Conservation (phyloP, 106 monocot genomes). For the Dendrobium catenatum region DNA sequence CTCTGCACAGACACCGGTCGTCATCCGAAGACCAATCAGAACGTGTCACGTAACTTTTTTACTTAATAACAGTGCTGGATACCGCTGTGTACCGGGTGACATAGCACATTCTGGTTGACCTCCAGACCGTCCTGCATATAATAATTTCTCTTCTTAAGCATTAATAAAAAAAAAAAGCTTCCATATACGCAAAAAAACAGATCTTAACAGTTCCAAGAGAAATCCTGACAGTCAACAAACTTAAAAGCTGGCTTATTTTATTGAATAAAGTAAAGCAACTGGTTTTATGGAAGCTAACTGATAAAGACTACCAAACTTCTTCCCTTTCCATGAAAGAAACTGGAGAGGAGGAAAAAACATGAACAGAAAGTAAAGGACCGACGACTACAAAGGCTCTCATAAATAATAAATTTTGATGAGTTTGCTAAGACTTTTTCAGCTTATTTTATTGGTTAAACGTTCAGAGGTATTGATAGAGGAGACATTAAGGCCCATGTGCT, state of each 20-base stretch:
- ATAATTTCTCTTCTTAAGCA: too few relatives aligned
- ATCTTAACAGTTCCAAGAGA: too few relatives aligned
- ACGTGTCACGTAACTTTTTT: too few relatives aligned
- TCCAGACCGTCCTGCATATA: too few relatives aligned
- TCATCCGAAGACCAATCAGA: too few relatives aligned
- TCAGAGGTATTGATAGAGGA: neutral
- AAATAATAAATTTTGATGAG: neutral
- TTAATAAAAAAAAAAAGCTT: too few relatives aligned
- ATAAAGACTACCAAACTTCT: neutral
- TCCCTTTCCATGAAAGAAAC: neutral
- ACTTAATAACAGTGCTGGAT: too few relatives aligned
- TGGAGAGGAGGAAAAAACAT: too few relatives aligned
- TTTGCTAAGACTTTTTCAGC: neutral
- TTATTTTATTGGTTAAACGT: neutral
- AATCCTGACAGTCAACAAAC: neutral
- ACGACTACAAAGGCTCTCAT: neutral
- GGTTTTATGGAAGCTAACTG: neutral
- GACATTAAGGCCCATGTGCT: neutral
- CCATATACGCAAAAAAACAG: too few relatives aligned
- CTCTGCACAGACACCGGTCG: too few relatives aligned
- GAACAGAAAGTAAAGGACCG: neutral
- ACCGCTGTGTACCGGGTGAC: too few relatives aligned
- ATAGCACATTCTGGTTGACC: too few relatives aligned
- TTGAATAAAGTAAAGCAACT: neutral
- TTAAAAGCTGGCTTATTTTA: neutral